phyloP scores from a whole-genome alignment of 192 early-diverging fungal species.

The Coemansia sp. region DNA sequence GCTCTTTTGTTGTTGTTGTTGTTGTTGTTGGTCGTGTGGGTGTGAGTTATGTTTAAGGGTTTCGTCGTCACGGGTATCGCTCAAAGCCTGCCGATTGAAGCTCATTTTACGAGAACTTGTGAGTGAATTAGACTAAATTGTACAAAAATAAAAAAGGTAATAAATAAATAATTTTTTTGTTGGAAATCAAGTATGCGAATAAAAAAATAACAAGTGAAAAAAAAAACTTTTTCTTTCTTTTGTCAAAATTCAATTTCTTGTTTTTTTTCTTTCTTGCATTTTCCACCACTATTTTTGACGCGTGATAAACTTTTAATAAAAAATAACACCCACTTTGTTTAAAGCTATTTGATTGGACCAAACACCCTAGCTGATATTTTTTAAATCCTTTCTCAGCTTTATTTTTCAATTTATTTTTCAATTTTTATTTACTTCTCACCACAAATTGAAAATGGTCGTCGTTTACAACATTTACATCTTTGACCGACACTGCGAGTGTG shows the following conservation, averaged over 20 bases:
- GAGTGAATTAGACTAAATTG: background rate
- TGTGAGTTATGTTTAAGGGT: no score
- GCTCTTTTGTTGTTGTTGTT: conserved; percentile 3
- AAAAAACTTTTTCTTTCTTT: background rate
- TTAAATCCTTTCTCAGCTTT: background rate
- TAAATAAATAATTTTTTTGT: no score
- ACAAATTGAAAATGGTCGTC: conserved; percentile 36
- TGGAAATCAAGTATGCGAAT: background rate
- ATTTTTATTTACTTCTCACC: conserved; percentile 1
- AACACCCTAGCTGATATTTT: no score
- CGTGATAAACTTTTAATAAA: background rate
- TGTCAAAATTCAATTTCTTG: no score
- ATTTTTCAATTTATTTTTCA: background rate
- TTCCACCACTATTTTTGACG: background rate
- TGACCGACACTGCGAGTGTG: conserved; percentile 88
- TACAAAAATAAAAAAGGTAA: background rate
- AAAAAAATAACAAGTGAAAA: conserved; percentile 11
- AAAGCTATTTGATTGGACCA: no score
- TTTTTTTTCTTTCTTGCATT: background rate
- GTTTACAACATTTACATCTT: conserved; percentile 92
- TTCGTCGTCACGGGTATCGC: no score
- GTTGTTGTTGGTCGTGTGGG: no score
- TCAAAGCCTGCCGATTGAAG: no score
- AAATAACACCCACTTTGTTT: no score
- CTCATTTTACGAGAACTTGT: conserved; percentile 24